Percentiles rank a stretch among this genome's conserved stretches.
phyloP scores from a whole-genome alignment of 306 rosid genomes.

The Echinosophora koreensis region DNA sequence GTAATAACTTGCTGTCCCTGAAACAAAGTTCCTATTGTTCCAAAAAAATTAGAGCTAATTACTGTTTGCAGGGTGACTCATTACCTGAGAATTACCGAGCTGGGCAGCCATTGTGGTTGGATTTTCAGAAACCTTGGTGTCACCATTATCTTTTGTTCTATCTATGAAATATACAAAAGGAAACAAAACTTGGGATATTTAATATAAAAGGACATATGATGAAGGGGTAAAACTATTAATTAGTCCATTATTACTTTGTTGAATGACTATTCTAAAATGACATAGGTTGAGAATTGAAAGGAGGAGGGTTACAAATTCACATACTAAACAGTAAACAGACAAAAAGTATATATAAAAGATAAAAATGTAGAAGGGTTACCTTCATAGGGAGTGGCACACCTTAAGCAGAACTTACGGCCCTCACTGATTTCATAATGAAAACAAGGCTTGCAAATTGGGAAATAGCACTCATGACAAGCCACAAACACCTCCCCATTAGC shows the following conservation, averaged over 20 bases:
- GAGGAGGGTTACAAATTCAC: not conserved
- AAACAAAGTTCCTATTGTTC: not conserved
- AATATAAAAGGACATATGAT: conserved; percentile 8
- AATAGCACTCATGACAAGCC: conserved; percentile 85
- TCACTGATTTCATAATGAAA: conserved; percentile 74
- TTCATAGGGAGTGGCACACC: conserved; percentile 77
- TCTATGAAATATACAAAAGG: conserved; percentile 55
- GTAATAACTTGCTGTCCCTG: not conserved
- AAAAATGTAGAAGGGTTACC: conserved; percentile 45
- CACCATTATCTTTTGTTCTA: conserved; percentile 52
- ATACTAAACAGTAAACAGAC: not conserved
- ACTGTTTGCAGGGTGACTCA: not conserved
- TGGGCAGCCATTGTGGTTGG: conserved; percentile 67
- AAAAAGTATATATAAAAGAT: too few species aligned
- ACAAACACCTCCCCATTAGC: conserved; percentile 82
- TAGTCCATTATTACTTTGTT: not conserved
- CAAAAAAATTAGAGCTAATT: too few species aligned
- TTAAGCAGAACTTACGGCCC: conserved; percentile 81
- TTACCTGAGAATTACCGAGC: conserved; percentile 66
- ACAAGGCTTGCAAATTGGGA: conserved; percentile 86
- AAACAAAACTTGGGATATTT: conserved; percentile 39
- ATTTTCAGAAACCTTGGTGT: conserved; percentile 55
- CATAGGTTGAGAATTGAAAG: not conserved
- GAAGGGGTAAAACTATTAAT: conserved; percentile 10
- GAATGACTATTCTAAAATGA: not conserved